Conservation (phyloP, 2,329 filamentous ascomycete genomes). For the Diaporthe helianthi region DNA sequence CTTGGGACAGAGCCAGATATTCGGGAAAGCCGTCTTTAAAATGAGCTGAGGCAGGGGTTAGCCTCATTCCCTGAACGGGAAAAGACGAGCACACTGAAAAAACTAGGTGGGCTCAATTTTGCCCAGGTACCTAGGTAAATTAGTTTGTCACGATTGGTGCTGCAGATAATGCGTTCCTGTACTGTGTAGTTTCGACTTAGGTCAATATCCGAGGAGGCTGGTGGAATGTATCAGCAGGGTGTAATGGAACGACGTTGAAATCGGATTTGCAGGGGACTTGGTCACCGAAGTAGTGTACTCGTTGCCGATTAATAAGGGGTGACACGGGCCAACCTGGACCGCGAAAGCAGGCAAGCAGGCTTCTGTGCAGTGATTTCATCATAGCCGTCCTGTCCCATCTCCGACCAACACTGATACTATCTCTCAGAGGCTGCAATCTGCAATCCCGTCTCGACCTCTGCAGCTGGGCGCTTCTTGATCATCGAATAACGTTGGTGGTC, state of each 20-base stretch:
- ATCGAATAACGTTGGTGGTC: background rate
- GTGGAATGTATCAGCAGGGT: conserved; percentile 14
- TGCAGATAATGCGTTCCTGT: background rate
- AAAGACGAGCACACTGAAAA: conserved; percentile 20
- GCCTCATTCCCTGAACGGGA: conserved; percentile 26
- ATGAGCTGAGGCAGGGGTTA: conserved; percentile 20
- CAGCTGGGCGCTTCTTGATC: background rate
- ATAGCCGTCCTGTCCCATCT: conserved; percentile 20
- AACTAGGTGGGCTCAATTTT: conserved; percentile 9
- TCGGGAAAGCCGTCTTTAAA: conserved; percentile 33
- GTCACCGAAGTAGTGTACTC: background rate
- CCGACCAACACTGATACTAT: conserved; percentile 13
- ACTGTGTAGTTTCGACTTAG: conserved; percentile 3
- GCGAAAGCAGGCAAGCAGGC: conserved; percentile 21
- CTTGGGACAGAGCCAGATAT: conserved; percentile 6
- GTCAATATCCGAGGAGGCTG: conserved; percentile 4
- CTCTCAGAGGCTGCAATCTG: background rate
- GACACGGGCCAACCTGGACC: conserved; percentile 7
- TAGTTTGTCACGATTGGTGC: background rate
- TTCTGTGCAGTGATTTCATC: conserved; percentile 22
- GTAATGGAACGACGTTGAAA: conserved; percentile 29
- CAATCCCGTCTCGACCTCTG: background rate
- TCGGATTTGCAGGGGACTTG: conserved; percentile 12
- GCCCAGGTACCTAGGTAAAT: background rate
- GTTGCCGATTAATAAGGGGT: conserved; percentile 2